Percentiles rank a stretch among this genome's conserved stretches.
Conservation (phyloP, 2,329 filamentous ascomycete genomes). For the Gnomoniopsis sp. region DNA sequence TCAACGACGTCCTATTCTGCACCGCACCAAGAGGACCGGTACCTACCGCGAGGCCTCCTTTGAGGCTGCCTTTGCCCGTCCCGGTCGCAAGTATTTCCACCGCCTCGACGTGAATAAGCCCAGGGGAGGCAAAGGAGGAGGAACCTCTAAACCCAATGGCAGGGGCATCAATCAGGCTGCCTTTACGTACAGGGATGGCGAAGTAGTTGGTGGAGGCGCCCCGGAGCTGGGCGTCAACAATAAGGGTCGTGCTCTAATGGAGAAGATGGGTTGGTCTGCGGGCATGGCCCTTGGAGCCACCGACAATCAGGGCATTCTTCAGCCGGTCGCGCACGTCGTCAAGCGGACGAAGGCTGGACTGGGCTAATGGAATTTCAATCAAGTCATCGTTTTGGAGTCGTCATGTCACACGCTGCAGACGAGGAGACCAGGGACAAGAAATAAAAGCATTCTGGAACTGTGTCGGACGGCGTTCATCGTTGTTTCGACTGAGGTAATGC, state of each 20-base stretch:
- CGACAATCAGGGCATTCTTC: slow-evolving; percentile 84
- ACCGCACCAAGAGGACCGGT: slow-evolving; percentile 67
- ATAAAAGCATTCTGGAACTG: background rate
- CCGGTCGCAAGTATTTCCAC: slow-evolving; percentile 53
- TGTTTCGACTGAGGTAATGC: background rate
- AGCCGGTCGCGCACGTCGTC: slow-evolving; percentile 82
- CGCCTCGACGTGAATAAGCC: slow-evolving; percentile 40
- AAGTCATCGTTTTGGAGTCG: background rate
- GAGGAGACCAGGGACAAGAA: background rate
- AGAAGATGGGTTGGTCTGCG: slow-evolving; percentile 95
- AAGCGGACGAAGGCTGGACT: slow-evolving; percentile 84
- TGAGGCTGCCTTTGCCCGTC: slow-evolving; percentile 41
- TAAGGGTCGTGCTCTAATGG: slow-evolving; percentile 79
- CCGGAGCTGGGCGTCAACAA: slow-evolving; percentile 82
- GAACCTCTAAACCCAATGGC: slow-evolving; percentile 26
- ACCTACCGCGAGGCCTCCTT: slow-evolving; percentile 57
- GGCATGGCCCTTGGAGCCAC: slow-evolving; percentile 78
- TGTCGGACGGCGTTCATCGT: background rate
- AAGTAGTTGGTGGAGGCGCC: slow-evolving; percentile 80
- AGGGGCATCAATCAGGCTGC: slow-evolving; percentile 33
- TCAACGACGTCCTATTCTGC: slow-evolving; percentile 71
- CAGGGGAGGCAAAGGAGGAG: slow-evolving; percentile 20
- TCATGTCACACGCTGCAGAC: background rate
- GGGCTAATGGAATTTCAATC: slow-evolving; percentile 42
- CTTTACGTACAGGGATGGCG: slow-evolving; percentile 72